These are phyloP conservation scores for Primulina huaijiensis DNA, from an alignment of 257 asterid species.

Conservation along the genomic window DNA sequence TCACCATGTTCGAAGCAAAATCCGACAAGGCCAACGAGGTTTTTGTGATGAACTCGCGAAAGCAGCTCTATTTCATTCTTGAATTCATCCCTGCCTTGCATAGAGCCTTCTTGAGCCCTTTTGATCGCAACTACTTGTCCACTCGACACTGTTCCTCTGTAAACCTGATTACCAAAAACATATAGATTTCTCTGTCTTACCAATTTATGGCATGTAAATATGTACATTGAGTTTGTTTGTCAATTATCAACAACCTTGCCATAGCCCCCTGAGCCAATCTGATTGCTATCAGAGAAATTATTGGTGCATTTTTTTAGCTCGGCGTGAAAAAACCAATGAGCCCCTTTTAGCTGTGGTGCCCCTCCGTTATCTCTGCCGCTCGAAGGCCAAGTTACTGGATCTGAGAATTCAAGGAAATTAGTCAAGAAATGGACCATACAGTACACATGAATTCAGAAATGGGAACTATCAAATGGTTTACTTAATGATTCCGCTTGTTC, in stretches of 20 bases:
- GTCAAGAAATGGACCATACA: not conserved
- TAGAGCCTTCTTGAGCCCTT: slow-evolving; percentile 81
- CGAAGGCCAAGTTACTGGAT: slow-evolving; percentile 82
- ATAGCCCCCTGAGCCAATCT: slow-evolving; percentile 94
- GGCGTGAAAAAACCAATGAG: slow-evolving; percentile 87
- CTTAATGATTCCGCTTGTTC: slow-evolving; percentile 78
- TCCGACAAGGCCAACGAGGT: slow-evolving; percentile 88
- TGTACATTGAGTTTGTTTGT: not conserved
- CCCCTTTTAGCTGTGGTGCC: slow-evolving; percentile 95
- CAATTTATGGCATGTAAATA: not conserved
- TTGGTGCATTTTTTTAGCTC: slow-evolving; percentile 83
- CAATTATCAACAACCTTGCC: slow-evolving; percentile 57
- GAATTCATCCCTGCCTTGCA: slow-evolving; percentile 86
- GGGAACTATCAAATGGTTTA: slow-evolving; percentile 73
- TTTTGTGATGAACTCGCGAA: slow-evolving; percentile 93
- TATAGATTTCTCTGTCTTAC: not conserved
- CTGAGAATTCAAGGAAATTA: slow-evolving; percentile 19
- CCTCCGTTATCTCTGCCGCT: slow-evolving; percentile 85
- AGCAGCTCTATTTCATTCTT: slow-evolving; percentile 93
- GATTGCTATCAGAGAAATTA: slow-evolving; percentile 72
- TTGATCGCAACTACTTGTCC: slow-evolving; percentile 83
- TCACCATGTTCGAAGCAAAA: slow-evolving; percentile 94
- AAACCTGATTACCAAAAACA: slow-evolving; percentile 48
- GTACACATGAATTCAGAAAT: slow-evolving; percentile 3
- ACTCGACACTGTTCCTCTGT: slow-evolving; percentile 60